A percentile compares a stretch with the other conserved stretches of the same genome.
phyloP scores from a whole-genome alignment of 176 grass and related monocot genomes.

The Poa pratensis region DNA sequence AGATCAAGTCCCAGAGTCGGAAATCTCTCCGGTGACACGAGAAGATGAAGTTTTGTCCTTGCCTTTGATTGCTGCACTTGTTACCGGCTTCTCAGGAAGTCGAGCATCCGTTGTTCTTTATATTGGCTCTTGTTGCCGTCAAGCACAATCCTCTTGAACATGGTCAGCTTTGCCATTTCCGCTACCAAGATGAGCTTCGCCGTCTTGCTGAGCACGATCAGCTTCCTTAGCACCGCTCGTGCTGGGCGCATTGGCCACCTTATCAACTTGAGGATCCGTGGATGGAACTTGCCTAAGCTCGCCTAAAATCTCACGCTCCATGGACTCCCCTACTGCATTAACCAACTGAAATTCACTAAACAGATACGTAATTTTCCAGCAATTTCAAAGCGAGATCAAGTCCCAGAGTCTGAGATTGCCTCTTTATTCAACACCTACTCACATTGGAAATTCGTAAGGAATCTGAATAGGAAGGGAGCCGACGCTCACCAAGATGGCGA shows the following conservation, averaged over 20 bases:
- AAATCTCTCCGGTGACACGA: neutral
- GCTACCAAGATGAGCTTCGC: neutral
- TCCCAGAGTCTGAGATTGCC: too few species aligned
- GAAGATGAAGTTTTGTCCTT: conserved; percentile 1
- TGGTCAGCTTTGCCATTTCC: neutral
- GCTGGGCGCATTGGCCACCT: neutral
- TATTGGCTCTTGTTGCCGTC: neutral
- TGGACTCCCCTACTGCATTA: conserved; percentile 42
- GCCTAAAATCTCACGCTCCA: conserved; percentile 29
- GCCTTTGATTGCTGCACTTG: neutral
- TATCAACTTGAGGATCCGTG: neutral
- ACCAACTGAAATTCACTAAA: neutral
- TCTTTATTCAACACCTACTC: neutral
- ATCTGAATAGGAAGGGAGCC: neutral
- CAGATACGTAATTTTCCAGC: neutral
- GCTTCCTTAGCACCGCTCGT: conserved; percentile 5
- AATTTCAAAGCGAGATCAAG: neutral
- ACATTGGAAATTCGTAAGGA: neutral
- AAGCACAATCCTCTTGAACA: conserved; percentile 2
- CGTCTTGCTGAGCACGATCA: neutral
- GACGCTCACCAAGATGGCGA: conserved; percentile 39
- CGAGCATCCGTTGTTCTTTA: neutral
- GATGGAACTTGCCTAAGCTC: conserved; percentile 31
- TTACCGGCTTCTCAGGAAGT: conserved; percentile 5
- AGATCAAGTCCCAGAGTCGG: neutral